phyloP scores from a whole-genome alignment of 208 protist genomes.

The Trypanosomatidae sp. region DNA sequence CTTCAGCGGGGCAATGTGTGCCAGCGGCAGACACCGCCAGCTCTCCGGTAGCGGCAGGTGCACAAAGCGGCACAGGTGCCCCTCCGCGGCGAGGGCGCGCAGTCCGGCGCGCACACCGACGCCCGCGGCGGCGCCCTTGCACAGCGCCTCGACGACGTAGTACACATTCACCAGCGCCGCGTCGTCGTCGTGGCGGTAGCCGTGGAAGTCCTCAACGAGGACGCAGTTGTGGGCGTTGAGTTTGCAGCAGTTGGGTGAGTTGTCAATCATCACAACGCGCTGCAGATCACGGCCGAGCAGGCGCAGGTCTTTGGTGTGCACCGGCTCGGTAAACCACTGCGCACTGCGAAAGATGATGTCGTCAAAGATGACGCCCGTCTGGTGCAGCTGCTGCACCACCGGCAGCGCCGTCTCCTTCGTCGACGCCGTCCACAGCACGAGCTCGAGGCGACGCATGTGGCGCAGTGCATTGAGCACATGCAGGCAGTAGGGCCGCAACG shows the following conservation, averaged over 20 bases:
- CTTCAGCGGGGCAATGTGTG: slow-evolving; percentile 63
- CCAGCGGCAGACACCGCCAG: slow-evolving; percentile 57
- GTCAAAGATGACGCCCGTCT: slow-evolving; percentile 68
- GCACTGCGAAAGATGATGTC: slow-evolving; percentile 78
- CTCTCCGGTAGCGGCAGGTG: slow-evolving; percentile 35
- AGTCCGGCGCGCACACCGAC: slow-evolving; percentile 34
- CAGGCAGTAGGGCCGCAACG: slow-evolving; percentile 77
- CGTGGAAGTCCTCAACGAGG: slow-evolving; percentile 83
- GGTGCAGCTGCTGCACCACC: slow-evolving; percentile 73
- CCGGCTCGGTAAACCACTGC: slow-evolving; percentile 85
- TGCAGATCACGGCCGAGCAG: slow-evolving; percentile 87
- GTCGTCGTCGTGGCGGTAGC: slow-evolving; percentile 31
- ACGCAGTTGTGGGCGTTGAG: slow-evolving; percentile 75
- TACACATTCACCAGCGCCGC: slow-evolving; percentile 82
- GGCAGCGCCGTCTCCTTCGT: slow-evolving; percentile 77
- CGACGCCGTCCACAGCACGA: slow-evolving; percentile 89
- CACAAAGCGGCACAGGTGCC: slow-evolving; percentile 46
- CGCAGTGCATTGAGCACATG: slow-evolving; percentile 79
- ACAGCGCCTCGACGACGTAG: slow-evolving; percentile 70
- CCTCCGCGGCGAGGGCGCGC: slow-evolving; percentile 25
- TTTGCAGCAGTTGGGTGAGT: slow-evolving; percentile 87
- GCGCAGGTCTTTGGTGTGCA: slow-evolving; percentile 87
- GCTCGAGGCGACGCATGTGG: slow-evolving; percentile 75
- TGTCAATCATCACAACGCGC: slow-evolving; percentile 84
- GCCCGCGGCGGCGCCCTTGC: slow-evolving; percentile 19